A percentile compares a stretch with the other conserved stretches of the same genome.
Evolutionary conservation across 495 filamentous ascomycete species (phyloP).

Genomic region (Hypomontagnella monticulosa): DNA sequence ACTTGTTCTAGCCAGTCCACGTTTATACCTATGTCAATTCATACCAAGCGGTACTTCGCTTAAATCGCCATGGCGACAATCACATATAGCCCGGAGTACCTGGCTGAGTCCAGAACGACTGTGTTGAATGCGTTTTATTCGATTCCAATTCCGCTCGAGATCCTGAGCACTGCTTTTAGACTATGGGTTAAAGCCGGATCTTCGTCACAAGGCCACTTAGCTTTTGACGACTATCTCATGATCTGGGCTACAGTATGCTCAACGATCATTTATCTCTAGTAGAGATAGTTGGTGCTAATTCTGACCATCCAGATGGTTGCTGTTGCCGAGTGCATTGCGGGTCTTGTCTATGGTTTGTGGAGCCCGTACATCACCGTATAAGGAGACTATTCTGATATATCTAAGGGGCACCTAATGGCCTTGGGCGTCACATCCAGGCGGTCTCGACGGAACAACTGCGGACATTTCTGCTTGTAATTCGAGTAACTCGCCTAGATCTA

Average conservation of each 20-base stretch:
- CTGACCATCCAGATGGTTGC: slow-evolving; percentile 22
- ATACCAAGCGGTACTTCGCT: background rate
- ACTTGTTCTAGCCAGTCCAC: background rate
- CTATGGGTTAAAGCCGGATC: slow-evolving; percentile 36
- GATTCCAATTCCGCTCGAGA: slow-evolving; percentile 42
- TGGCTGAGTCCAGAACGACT: slow-evolving; percentile 38
- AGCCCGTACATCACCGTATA: background rate
- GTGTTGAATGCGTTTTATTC: slow-evolving; percentile 36
- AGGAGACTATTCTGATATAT: slow-evolving; percentile 3
- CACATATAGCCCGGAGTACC: slow-evolving; percentile 36
- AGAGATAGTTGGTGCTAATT: background rate
- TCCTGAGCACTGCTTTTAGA: slow-evolving; percentile 37
- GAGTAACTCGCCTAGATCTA: background rate
- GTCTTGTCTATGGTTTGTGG: slow-evolving; percentile 39
- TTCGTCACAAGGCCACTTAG: slow-evolving; percentile 26
- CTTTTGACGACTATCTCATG: slow-evolving; percentile 44
- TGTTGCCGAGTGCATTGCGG: slow-evolving; percentile 40
- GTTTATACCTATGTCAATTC: background rate
- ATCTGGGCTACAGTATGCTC: slow-evolving; percentile 42
- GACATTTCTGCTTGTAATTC: slow-evolving; percentile 34
- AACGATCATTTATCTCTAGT: background rate
- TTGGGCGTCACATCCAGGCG: slow-evolving; percentile 42
- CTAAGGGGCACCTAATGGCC: slow-evolving; percentile 36
- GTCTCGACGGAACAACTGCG: slow-evolving; percentile 15
- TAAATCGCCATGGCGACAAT: slow-evolving; percentile 26